Base-by-base conservation (phyloP, 257 asterid species). In the Scutellaria barbata region DNA sequence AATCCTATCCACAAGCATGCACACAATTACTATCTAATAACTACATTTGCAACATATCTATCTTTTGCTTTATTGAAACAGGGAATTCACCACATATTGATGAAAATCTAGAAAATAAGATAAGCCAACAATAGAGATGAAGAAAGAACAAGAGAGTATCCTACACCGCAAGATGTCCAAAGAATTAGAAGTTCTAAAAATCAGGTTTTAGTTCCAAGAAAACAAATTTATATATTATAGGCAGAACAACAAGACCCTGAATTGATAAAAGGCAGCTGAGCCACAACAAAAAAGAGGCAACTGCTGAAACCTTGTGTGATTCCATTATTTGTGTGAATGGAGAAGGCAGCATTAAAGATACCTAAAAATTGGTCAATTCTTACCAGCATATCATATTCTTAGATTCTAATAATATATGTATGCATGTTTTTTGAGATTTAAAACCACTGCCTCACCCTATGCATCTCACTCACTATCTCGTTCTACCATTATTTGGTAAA, bases 351-450 rank as follows among this genome's bases (percentile, higher is more conserved):
- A 50, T 17, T 6, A 39, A 22, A 22, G 10, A 58, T 59, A 52
- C 18, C 12, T 33, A 40, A 35, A 40, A 33, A 9, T 14, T 35
- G 50, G 61, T 58, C 18, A 41, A 56, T 12, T 45, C 10, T 54
- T 37, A 39, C 48, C 66, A 65, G 12, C 66, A n/a, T 63, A 63
- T 56, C 43, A 14, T 4, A 64, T 25, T 74, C 52, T 8, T 52
- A 13, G 47, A 45, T 25, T 25, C 46, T 57, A 41, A 62, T 52
- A 11, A 33, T 46, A n/a, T 33, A 25, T 48, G 51, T 30, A 22
- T 6, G 39, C 52, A 39, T 56, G 17, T 17, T 33, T 58, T 35
- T 8, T 60, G 39, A 25, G 33, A 60, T 60, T 17, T 22, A 59
- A 46, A 58, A 52, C 63, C 37, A 56, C 18, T 41, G 10, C 61